Percentiles rank a stretch among this genome's conserved stretches.
phyloP scores from a whole-genome alignment of 2,329 filamentous ascomycete species.

The Clarireedia paspali region DNA sequence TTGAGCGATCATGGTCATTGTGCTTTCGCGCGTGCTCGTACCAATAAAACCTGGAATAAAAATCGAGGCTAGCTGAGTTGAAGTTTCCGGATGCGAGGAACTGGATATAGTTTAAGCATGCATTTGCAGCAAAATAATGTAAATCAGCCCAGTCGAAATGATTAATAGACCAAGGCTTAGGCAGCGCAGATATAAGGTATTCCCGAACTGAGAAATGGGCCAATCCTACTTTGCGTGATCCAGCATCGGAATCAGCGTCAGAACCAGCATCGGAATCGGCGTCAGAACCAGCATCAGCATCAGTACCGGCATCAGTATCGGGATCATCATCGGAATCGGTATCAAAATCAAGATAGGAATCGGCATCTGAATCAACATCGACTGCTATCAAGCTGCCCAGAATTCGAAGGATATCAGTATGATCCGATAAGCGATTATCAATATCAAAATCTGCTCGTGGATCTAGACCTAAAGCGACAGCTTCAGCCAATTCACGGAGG shows the following conservation, averaged over 20 bases:
- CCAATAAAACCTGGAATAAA: constrained; percentile 5
- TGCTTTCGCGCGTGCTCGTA: neutral
- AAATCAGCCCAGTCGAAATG: neutral
- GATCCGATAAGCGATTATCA: neutral
- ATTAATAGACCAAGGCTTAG: too few species aligned
- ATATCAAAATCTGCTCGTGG: neutral
- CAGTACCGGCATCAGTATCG: neutral
- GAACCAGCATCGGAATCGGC: neutral
- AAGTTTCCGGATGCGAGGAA: neutral
- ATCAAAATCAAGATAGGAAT: too few species aligned
- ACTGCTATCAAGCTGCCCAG: neutral
- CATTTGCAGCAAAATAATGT: neutral
- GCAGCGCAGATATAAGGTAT: neutral
- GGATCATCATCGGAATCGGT: neutral
- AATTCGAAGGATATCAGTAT: neutral
- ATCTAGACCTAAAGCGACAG: neutral
- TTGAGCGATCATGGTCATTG: too few species aligned
- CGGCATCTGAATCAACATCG: too few species aligned
- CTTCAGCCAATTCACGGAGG: neutral
- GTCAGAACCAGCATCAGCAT: too few species aligned
- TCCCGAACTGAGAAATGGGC: neutral
- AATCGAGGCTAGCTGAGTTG: neutral
- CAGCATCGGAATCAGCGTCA: neutral
- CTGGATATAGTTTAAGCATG: neutral
- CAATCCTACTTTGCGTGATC: neutral